Base-by-base conservation (phyloP, 2,329 filamentous ascomycete species). In the Akanthomyces lecanii region DNA sequence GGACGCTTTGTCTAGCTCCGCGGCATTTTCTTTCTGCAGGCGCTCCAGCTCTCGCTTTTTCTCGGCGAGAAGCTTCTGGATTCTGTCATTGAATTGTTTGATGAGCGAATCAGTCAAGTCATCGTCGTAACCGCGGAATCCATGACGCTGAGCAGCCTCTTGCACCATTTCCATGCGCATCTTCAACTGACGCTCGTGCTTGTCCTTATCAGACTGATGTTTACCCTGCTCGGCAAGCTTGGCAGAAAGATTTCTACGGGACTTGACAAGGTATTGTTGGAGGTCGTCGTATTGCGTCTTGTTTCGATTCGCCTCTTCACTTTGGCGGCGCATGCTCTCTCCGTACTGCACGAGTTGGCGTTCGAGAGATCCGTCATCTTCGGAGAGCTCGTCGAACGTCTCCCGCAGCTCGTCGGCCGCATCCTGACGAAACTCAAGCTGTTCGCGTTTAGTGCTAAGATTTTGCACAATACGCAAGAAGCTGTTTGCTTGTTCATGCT, bases 191-290 rank as follows among this genome's bases (percentile, higher is more conserved):
- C 89, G 85, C 71, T 97, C 91, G 71, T 95, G 91, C 69, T 89
- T 91, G 65, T 91, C 89, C 76, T 94, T 92, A 71, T 97, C 89
- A 2, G 93, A 94, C 74, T 95, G 86, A 68, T 89, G 87, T 67
- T 89, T 91, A 50, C 94, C 94, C 68, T 86, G 82, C 68, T 92
- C 89, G 1, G 84, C 78, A 44, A 85, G 78, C 68, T 86, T 86
- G 25, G 71, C 67, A 0, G 82, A 82, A 48, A 85, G 73, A 5
- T 79, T 73, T 44, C 72, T 77, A 40, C 83, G 81, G 8, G 78
- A 75, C 4, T 74, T 66, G 2, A 73, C 71, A 14, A 86, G 72
- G 10, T 81, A 77, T 2, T 73, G 71, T 64, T 85, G 81, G n/a
- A 96, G 79, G 28, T 89, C 82, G 63, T 81, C 78, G 68, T 93